Conservation (phyloP, 345 rosid species). For the Ceriops zippeliana region DNA sequence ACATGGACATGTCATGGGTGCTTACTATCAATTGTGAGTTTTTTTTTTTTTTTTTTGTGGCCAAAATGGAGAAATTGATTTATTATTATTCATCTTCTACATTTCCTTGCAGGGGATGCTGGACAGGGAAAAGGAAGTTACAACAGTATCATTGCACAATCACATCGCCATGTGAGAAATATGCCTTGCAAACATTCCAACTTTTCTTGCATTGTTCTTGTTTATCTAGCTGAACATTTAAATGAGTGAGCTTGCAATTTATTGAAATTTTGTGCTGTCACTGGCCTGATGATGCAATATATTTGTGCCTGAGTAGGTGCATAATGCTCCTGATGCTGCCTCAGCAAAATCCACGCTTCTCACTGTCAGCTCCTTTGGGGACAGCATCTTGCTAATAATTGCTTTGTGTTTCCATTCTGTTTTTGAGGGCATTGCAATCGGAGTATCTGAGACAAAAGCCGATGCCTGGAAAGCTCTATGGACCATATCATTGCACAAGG, state of each 20-base stretch:
- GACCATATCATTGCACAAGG: constrained; percentile 65
- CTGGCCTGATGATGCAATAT: background rate
- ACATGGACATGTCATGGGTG: background rate
- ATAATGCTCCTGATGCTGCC: constrained; percentile 11
- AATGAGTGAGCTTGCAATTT: too few species aligned
- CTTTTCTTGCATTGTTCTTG: too few species aligned
- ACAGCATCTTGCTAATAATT: constrained; percentile 60
- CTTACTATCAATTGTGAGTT: background rate
- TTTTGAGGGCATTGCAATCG: constrained; percentile 80
- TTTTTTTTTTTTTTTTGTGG: too few species aligned
- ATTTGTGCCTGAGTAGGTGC: constrained; percentile 16
- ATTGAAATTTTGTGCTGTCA: too few species aligned
- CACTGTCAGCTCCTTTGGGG: constrained; percentile 49
- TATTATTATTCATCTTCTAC: background rate
- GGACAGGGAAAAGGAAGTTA: constrained; percentile 24
- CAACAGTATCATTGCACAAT: constrained; percentile 4
- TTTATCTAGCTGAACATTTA: too few species aligned
- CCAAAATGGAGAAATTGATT: background rate
- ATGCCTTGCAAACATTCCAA: background rate
- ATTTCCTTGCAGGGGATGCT: constrained; percentile 22
- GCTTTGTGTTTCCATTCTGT: constrained; percentile 91
- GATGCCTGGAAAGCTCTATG: constrained; percentile 82
- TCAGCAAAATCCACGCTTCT: constrained; percentile 17
- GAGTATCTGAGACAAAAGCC: constrained; percentile 52
- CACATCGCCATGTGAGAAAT: constrained; percentile 17